phyloP scores from a whole-genome alignment of 2,329 filamentous ascomycete species.

The Claviceps arundinis region DNA sequence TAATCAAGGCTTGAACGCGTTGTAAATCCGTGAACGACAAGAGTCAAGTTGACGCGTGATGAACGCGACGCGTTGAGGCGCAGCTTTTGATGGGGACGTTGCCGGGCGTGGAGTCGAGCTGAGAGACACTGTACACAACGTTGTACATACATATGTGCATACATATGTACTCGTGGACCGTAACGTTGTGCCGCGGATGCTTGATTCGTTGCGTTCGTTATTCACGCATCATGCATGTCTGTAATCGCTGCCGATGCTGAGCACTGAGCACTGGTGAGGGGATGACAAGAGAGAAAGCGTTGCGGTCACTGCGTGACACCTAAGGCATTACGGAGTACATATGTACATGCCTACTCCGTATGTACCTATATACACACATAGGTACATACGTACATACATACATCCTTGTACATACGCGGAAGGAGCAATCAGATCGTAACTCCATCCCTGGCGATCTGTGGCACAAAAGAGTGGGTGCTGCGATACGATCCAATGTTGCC shows the following conservation, averaged over 20 bases:
- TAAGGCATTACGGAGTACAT: not conserved
- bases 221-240: not conserved
- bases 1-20: not conserved
- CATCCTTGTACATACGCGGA: too few species aligned
- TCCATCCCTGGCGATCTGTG: not conserved
- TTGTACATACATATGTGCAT: not conserved
- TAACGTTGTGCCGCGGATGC: not conserved
- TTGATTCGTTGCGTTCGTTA: not conserved
- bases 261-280: not conserved
- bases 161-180: not conserved
- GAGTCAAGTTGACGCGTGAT: not conserved
- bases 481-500: not conserved
- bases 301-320: not conserved
- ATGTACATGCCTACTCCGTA: too few species aligned
- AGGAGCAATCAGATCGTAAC: slow-evolving; percentile 2
- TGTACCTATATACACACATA: too few species aligned
- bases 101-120: not conserved
- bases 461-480: too few species aligned
- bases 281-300: not conserved
- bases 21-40: not conserved
- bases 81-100: not conserved
- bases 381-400: too few species aligned
- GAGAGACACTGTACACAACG: not conserved
- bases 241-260: not conserved
- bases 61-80: not conserved